These are phyloP conservation scores for Hanseniaspora guilliermondii DNA, from an alignment of 805 yeast species.

Conservation along the genomic window DNA sequence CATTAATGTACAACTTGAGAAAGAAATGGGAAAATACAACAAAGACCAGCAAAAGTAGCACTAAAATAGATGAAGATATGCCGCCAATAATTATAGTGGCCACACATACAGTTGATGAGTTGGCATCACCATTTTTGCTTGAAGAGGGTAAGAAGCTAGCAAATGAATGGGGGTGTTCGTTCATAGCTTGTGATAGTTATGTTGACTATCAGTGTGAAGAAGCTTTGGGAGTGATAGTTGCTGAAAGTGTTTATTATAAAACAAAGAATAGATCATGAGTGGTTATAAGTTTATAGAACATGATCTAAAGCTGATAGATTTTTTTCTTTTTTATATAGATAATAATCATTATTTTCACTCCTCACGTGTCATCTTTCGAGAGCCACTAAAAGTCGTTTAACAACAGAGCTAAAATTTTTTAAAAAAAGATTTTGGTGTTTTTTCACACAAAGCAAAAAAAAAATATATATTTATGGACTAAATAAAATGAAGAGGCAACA, in stretches of 20 bases:
- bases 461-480: neutral
- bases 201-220: conserved; percentile 43
- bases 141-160: conserved; percentile 49
- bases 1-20: conserved; percentile 44
- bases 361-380: too few species aligned
- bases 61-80: conserved; percentile 21
- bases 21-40: conserved; percentile 39
- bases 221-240: conserved; percentile 33
- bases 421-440: too few species aligned
- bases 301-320: too few species aligned
- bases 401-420: too few species aligned
- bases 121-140: conserved; percentile 49
- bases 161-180: conserved; percentile 50
- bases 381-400: too few species aligned
- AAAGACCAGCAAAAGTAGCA: conserved; percentile 23
- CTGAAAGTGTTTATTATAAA: conserved; percentile 6
- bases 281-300: too few species aligned
- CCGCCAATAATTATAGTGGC: conserved; percentile 63
- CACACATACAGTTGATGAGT: conserved; percentile 45
- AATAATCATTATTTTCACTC: too few species aligned
- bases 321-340: too few species aligned
- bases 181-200: conserved; percentile 47
- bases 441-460: neutral
- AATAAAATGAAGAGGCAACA: too few species aligned
- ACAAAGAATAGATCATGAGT: neutral